Evolutionary conservation across 2,329 filamentous ascomycete genomes (phyloP), one percentile per base, ranked within the genome.

Genomic region (Trichoderma endophyticum): DNA sequence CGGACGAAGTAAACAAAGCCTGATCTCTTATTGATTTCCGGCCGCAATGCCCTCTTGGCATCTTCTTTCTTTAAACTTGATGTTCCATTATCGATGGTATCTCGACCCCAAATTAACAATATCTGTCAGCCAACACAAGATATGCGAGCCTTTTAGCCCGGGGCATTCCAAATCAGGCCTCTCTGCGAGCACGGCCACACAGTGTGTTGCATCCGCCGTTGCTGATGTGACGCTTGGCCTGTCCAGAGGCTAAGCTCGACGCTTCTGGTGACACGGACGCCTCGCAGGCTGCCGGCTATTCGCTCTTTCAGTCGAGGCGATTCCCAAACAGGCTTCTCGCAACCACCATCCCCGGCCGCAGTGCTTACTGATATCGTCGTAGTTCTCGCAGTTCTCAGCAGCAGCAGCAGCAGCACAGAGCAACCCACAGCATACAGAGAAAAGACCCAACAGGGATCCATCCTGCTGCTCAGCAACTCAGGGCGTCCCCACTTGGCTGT

Each of bases 401-500:
- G 36, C 18, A 61, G 59, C 11, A 24, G 11, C 61, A 64, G 57
- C n/a, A 34, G 8, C 57, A 34, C 30, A 34, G 14, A 21, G 30
- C 8, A 28, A 24, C 24, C 21, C 5, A 56, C 15, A 12, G 30
- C 9, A 30, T 15, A 32, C 14, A n/a, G 18, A 21, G 11, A 30
- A 32, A n/a, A 21, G 3, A 30, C 2, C 15, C 8, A 32, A 51
- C 24, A 69, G 15, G 26, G 39, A 12, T n/a, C 39, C 36, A 39
- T 39, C 24, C n/a, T 69, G 56, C 56, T 69, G 66, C 66, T 69
- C 57, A 69, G 66, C 66, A 70, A 54, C 65, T 68, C 36, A 43
- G 34, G 3, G 14, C 4, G 36, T 18, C 57, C 7, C 56, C 66
- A 61, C 66, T 15, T 30, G 34, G 34, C 39, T 70, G 39, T 32